Conservation (phyloP, 2,329 filamentous ascomycete species). For the Ophiostoma fasciatum region DNA sequence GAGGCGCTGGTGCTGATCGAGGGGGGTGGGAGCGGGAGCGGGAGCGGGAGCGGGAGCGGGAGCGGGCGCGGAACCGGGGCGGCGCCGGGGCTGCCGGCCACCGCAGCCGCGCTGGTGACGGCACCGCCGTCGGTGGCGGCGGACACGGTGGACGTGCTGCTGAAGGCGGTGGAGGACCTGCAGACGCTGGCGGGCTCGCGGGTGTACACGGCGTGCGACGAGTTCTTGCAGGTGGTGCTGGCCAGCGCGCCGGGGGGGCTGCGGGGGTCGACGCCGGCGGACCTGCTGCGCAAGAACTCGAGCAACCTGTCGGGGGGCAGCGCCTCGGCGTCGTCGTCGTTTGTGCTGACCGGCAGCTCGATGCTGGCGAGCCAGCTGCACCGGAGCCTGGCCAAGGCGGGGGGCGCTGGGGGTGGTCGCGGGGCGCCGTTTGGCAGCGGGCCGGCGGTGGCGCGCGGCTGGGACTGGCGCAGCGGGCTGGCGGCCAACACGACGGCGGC, state of each 20-base stretch:
- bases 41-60: no score
- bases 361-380: constrained; percentile 51
- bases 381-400: constrained; percentile 44
- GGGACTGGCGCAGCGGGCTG: constrained; percentile 42
- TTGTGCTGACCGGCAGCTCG: constrained; percentile 59
- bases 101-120: background rate
- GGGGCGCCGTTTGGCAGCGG: constrained; percentile 29
- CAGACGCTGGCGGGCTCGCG: constrained; percentile 55
- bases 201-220: constrained; percentile 60
- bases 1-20: constrained; percentile 64
- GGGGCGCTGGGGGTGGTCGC: no score
- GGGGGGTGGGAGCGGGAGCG: constrained; percentile 19
- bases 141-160: constrained; percentile 57
- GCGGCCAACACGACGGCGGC: constrained; percentile 42
- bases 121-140: constrained; percentile 35
- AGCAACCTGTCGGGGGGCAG: constrained; percentile 13
- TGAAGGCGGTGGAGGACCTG: constrained; percentile 67
- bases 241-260: constrained; percentile 44
- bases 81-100: background rate
- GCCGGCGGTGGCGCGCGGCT: constrained; percentile 27
- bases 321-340: constrained; percentile 30
- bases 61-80: no score
- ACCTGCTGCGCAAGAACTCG: constrained; percentile 46
- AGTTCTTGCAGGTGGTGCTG: constrained; percentile 63
- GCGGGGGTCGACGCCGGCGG: constrained; percentile 47